phyloP scores from a whole-genome alignment of 2,329 filamentous ascomycete species.

The Ascocoryne sarcoides region DNA sequence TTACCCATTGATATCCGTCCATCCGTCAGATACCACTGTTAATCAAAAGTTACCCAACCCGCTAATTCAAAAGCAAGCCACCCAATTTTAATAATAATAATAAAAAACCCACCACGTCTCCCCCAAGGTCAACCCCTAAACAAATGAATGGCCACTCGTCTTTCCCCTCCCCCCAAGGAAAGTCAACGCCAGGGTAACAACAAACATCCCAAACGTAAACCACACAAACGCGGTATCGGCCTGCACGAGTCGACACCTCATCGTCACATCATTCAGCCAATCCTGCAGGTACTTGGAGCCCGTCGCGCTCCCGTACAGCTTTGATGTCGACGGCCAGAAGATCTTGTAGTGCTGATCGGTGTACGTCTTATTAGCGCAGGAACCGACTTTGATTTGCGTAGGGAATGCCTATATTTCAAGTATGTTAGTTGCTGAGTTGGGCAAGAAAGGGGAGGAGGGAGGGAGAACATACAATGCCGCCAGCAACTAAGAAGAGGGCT shows the following conservation, averaged over 20 bases:
- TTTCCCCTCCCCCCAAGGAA: slow-evolving; percentile 15
- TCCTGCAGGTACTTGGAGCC: not conserved
- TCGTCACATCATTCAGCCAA: slow-evolving; percentile 3
- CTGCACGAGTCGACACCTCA: slow-evolving; percentile 16
- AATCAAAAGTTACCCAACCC: too few species aligned
- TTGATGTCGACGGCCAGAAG: slow-evolving; percentile 6
- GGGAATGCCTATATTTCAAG: slow-evolving; percentile 19
- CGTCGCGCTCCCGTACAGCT: not conserved
- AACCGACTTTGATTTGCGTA: slow-evolving; percentile 16
- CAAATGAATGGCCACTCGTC: slow-evolving; percentile 12
- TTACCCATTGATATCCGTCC: too few species aligned
- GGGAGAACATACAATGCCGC: slow-evolving; percentile 19
- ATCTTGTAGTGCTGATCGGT: slow-evolving; percentile 6
- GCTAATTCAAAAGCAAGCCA: too few species aligned
- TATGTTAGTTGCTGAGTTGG: not conserved
- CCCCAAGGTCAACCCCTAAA: too few species aligned
- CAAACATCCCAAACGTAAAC: slow-evolving; percentile 16
- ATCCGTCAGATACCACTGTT: too few species aligned
- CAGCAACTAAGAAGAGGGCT: slow-evolving; percentile 22
- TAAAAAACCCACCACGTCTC: too few species aligned
- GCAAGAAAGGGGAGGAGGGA: not conserved
- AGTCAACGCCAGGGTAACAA: slow-evolving; percentile 10
- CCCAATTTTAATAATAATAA: too few species aligned
- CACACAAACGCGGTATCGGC: slow-evolving; percentile 22
- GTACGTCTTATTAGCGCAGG: slow-evolving; percentile 11